A percentile compares a stretch with the other conserved stretches of the same genome.
These are phyloP conservation scores for Exophiala sp. DNA, from an alignment of 2,329 filamentous ascomycete species.

Conservation along the genomic window DNA sequence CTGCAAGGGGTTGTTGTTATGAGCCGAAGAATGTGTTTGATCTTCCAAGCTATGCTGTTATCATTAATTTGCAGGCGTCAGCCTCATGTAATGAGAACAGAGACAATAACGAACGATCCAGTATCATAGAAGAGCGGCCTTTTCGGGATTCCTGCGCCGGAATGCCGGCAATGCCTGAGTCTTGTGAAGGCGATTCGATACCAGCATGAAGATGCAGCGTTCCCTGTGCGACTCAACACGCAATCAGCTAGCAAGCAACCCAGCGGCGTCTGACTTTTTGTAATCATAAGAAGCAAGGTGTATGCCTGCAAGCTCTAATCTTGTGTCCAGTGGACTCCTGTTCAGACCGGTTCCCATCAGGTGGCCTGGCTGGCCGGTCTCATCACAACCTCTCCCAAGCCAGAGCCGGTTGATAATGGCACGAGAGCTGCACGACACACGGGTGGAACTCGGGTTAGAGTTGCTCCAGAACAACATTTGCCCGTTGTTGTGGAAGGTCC, in stretches of 20 bases:
- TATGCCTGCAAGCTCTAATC: background rate
- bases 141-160: background rate
- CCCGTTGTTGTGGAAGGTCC: background rate
- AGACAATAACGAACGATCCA: background rate
- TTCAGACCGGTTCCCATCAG: background rate
- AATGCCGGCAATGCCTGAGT: background rate
- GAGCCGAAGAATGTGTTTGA: background rate
- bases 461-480: slow-evolving; percentile 1
- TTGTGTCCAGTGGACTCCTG: background rate
- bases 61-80: background rate
- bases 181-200: slow-evolving; percentile 5
- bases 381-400: background rate
- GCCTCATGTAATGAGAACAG: background rate
- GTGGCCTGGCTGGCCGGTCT: background rate
- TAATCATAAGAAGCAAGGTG: background rate
- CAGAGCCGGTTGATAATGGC: background rate
- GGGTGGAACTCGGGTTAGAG: background rate
- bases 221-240: slow-evolving; percentile 4
- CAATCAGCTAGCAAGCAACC: background rate
- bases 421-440: background rate
- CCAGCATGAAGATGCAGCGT: slow-evolving; percentile 5
- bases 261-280: background rate
- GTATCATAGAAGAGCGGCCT: background rate
- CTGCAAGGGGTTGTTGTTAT: background rate
- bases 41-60: background rate